These are phyloP conservation scores for Solanum piurae DNA, from an alignment of 257 asterid species.

Conservation along the genomic window DNA sequence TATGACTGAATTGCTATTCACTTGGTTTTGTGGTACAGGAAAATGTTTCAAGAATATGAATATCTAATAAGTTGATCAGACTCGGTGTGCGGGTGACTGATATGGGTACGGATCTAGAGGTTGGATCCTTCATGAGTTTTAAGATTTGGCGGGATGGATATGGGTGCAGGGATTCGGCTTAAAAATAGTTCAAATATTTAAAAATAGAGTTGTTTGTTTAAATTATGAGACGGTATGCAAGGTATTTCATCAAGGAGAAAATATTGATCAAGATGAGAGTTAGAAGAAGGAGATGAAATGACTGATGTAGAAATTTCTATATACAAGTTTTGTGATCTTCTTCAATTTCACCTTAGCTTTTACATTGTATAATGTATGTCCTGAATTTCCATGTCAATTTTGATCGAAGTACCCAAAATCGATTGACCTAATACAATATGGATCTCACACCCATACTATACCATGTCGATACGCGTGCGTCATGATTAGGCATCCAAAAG, in stretches of 20 bases:
- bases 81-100: neutral
- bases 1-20: no score
- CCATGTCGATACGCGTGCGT: neutral
- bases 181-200: no score
- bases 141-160: neutral
- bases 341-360: neutral
- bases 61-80: neutral
- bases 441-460: neutral
- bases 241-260: no score
- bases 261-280: neutral
- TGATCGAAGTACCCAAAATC: neutral
- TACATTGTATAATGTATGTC: neutral
- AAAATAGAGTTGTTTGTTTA: no score
- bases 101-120: neutral
- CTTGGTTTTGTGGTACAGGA: neutral
- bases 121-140: neutral
- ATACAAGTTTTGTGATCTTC: neutral
- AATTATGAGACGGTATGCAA: no score
- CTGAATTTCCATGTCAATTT: neutral
- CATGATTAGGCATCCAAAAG: neutral
- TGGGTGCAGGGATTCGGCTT: accelerated
- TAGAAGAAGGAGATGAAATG: neutral
- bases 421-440: neutral
- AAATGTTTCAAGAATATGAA: neutral
- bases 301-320: neutral